A percentile compares a stretch with the other conserved stretches of the same genome.
phyloP scores from a whole-genome alignment of 2,329 filamentous ascomycete species.

The Leptographium flavum region DNA sequence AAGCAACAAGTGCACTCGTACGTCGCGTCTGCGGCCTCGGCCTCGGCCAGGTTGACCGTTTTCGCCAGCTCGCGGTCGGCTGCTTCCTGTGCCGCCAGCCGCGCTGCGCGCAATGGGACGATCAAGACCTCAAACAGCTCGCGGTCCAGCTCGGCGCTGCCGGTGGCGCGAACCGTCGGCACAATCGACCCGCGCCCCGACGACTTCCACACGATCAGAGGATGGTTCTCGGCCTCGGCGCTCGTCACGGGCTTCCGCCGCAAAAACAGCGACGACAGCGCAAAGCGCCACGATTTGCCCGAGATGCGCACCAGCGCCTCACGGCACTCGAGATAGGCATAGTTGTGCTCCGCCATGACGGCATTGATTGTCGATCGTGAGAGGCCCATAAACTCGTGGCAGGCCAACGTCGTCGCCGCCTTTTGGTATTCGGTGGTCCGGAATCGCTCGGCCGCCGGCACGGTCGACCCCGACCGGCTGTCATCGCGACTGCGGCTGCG shows the following conservation, averaged over 20 bases:
- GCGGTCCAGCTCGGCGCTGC: slow-evolving; percentile 47
- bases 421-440: slow-evolving; percentile 51
- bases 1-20: slow-evolving; percentile 73
- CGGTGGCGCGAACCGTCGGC: slow-evolving; percentile 51
- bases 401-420: slow-evolving; percentile 53
- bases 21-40: slow-evolving; percentile 38
- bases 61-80: slow-evolving; percentile 39
- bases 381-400: slow-evolving; percentile 62
- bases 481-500: neutral
- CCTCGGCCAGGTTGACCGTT: slow-evolving; percentile 42
- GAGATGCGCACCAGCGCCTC: slow-evolving; percentile 54
- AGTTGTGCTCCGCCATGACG: slow-evolving; percentile 68
- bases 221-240: slow-evolving; percentile 38
- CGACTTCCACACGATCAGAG: slow-evolving; percentile 47
- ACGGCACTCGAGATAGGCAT: slow-evolving; percentile 60
- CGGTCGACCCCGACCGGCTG: too few relatives aligned
- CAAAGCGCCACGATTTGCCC: slow-evolving; percentile 64
- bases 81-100: slow-evolving; percentile 28
- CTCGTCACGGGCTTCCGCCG: slow-evolving; percentile 28
- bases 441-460: slow-evolving; percentile 52
- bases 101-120: slow-evolving; percentile 32
- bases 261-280: slow-evolving; percentile 56
- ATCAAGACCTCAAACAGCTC: slow-evolving; percentile 47
- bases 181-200: slow-evolving; percentile 38
- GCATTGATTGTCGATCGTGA: slow-evolving; percentile 61